phyloP scores from a whole-genome alignment of 1,284 basidiomycete genomes.

The Malassezia arunalokei region DNA sequence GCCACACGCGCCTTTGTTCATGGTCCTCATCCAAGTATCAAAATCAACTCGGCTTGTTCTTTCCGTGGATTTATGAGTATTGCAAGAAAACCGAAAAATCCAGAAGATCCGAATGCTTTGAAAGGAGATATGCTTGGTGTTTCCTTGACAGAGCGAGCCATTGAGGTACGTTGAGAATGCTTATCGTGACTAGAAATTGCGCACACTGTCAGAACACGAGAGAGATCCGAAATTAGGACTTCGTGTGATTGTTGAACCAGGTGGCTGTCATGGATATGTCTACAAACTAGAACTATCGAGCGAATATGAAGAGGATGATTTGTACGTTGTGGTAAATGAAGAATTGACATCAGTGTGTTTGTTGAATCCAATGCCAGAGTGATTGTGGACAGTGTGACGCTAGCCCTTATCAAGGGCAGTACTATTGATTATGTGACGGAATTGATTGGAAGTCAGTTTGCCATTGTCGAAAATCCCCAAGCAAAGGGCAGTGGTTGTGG shows the following conservation, averaged over 20 bases:
- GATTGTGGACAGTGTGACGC: conserved; percentile 66
- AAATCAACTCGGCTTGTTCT: too few relatives aligned
- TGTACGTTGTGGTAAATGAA: conserved; percentile 52
- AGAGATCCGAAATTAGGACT: conserved; percentile 57
- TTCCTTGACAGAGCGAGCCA: conserved; percentile 33
- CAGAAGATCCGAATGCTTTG: conserved; percentile 32
- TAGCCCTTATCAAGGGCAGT: conserved; percentile 65
- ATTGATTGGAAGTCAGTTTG: conserved; percentile 74
- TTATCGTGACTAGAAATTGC: conserved; percentile 16
- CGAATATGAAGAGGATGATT: conserved; percentile 54
- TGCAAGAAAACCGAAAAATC: conserved; percentile 22
- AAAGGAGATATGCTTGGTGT: conserved; percentile 26
- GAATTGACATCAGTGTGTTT: conserved; percentile 51
- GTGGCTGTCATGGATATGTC: conserved; percentile 84
- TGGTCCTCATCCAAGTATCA: too few relatives aligned
- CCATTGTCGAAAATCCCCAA: conserved; percentile 67
- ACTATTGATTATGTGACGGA: conserved; percentile 80
- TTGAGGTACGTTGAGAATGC: conserved; percentile 11
- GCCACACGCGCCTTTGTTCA: too few relatives aligned
- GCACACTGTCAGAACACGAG: conserved; percentile 48
- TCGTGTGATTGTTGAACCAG: conserved; percentile 68
- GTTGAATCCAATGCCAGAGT: conserved; percentile 49
- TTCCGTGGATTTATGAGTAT: not conserved
- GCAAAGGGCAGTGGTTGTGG: conserved; percentile 73
- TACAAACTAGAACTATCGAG: conserved; percentile 70